Conservation (phyloP, 2,329 filamentous ascomycete species). For the Talaromyces sp. region DNA sequence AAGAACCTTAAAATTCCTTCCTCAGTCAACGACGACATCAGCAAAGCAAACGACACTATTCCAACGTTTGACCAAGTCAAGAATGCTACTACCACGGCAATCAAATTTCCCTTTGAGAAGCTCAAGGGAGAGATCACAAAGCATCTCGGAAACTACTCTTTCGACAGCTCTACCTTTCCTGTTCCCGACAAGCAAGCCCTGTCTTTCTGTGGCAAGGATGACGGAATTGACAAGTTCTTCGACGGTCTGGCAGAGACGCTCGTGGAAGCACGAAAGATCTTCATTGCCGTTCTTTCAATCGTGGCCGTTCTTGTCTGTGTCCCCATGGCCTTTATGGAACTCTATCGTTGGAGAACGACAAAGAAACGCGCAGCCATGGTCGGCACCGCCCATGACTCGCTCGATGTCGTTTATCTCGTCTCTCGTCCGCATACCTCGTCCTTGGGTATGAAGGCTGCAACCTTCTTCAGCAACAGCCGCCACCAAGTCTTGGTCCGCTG, state of each 20-base stretch:
- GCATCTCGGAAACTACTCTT: conserved; percentile 66
- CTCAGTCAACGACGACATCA: conserved; percentile 63
- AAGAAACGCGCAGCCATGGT: conserved; percentile 65
- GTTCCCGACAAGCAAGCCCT: conserved; percentile 77
- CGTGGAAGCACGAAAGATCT: conserved; percentile 65
- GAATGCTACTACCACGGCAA: conserved; percentile 70
- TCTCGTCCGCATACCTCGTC: conserved; percentile 73
- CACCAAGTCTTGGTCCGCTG: conserved; percentile 72
- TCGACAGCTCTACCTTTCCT: conserved; percentile 73
- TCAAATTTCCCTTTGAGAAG: conserved; percentile 74
- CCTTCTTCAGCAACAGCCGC: conserved; percentile 56
- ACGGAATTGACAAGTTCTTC: conserved; percentile 81
- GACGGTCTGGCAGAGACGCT: conserved; percentile 62
- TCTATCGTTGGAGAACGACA: conserved; percentile 69
- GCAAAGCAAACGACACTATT: conserved; percentile 69
- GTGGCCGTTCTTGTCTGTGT: conserved; percentile 68
- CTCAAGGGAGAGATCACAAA: conserved; percentile 69
- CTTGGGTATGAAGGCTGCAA: conserved; percentile 65
- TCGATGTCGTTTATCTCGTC: conserved; percentile 85
- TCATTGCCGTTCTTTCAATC: conserved; percentile 68
- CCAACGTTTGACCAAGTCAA: conserved; percentile 80
- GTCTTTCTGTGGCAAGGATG: conserved; percentile 82
- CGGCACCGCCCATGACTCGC: conserved; percentile 64
- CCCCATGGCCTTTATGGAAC: conserved; percentile 76
- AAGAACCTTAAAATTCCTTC: conserved; percentile 65